Percentiles rank a stretch among this genome's conserved stretches.
phyloP scores from a whole-genome alignment of 805 yeast species.

The Candida verbasci region DNA sequence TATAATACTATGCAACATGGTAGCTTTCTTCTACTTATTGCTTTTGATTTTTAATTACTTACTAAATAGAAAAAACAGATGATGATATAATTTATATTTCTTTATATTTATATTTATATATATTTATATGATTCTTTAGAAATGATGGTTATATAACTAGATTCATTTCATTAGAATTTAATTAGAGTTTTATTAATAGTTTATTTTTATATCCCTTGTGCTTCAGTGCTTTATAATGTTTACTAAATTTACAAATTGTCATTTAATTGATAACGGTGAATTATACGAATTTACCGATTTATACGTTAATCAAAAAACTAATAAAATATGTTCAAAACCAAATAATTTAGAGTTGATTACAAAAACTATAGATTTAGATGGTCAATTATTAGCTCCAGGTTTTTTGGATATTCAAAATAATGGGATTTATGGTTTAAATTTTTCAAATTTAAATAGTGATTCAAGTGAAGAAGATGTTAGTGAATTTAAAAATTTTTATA shows the following conservation, averaged over 20 bases:
- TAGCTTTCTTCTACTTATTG: too few species aligned
- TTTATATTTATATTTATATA: too few species aligned
- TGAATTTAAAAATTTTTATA: conserved; percentile 31
- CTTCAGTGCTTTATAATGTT: conserved; percentile 3
- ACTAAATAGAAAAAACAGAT: too few species aligned
- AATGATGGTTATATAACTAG: too few species aligned
- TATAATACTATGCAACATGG: too few species aligned
- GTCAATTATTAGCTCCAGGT: conserved; percentile 49
- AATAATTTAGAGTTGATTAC: conserved; percentile 8
- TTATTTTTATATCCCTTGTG: too few species aligned
- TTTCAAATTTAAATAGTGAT: conserved; percentile 31
- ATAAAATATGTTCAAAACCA: conserved; percentile 35
- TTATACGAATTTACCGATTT: conserved; percentile 33
- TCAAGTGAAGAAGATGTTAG: conserved; percentile 27
- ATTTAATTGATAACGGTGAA: conserved; percentile 39
- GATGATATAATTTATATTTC: too few species aligned
- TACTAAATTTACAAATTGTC: conserved; percentile 38
- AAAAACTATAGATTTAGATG: conserved; percentile 41
- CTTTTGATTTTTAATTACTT: too few species aligned
- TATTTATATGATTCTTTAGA: too few species aligned
- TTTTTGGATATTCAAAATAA: conserved; percentile 55
- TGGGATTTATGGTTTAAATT: conserved; percentile 55
- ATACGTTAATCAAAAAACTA: conserved; percentile 38
- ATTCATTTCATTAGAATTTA: too few species aligned
- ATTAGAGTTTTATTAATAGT: too few species aligned